phyloP scores from a whole-genome alignment of 768 basidiomycete genomes.

The Boletus tylopilopsis region DNA sequence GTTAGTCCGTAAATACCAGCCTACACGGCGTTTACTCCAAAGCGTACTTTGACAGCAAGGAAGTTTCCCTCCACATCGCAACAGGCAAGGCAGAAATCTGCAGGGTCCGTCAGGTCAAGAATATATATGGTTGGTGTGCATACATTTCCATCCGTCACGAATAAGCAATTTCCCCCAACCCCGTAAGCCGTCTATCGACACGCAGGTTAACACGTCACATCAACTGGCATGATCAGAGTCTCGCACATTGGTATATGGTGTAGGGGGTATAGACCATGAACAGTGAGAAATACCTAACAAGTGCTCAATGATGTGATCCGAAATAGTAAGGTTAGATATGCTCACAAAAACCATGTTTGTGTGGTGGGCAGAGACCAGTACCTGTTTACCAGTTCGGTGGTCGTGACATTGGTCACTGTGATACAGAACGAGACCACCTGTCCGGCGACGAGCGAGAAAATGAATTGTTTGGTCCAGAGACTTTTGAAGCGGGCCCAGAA shows the following conservation, averaged over 20 bases:
- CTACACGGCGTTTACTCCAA: neutral
- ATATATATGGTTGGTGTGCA: constrained; percentile 18
- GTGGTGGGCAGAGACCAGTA: constrained; percentile 77
- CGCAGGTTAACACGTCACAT: neutral
- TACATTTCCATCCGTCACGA: constrained; percentile 87
- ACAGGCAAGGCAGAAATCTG: constrained; percentile 74
- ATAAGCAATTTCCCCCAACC: constrained; percentile 76
- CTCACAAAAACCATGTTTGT: constrained; percentile 80
- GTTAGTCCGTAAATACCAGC: neutral
- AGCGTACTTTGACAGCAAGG: constrained; percentile 66
- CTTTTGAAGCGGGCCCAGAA: constrained; percentile 61
- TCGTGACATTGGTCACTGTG: constrained; percentile 84
- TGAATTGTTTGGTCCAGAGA: constrained; percentile 74
- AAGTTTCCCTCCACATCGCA: constrained; percentile 91
- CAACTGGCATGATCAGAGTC: neutral
- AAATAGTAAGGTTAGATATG: constrained; percentile 9
- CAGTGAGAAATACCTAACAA: constrained; percentile 68
- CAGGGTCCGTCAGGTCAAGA: constrained; percentile 1
- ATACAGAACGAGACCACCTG: constrained; percentile 86
- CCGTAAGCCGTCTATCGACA: constrained; percentile 63
- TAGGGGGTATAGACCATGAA: constrained; percentile 80
- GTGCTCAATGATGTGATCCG: neutral
- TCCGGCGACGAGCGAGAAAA: constrained; percentile 67
- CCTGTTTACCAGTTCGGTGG: constrained; percentile 66
- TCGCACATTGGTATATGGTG: constrained; percentile 82